phyloP scores from a whole-genome alignment of 768 basidiomycete genomes.

The Lepiota venenata region DNA sequence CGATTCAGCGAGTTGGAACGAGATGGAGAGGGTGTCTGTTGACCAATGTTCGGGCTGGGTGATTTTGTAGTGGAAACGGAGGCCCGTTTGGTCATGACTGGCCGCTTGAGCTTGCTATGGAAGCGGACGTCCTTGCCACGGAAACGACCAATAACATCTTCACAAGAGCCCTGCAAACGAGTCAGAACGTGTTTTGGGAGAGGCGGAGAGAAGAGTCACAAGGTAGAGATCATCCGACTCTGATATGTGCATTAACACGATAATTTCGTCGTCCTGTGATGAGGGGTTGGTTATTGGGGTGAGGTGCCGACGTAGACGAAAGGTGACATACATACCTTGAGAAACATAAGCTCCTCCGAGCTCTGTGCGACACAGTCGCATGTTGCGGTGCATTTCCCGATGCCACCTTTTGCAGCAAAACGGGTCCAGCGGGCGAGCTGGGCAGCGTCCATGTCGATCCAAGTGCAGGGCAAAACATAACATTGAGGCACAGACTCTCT shows the following conservation, averaged over 20 bases:
- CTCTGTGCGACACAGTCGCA: constrained; percentile 75
- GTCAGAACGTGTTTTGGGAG: background rate
- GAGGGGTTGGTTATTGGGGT: background rate
- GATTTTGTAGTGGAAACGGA: constrained; percentile 29
- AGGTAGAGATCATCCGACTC: constrained; percentile 54
- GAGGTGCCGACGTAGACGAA: background rate
- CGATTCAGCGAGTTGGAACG: background rate
- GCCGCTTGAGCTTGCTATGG: constrained; percentile 72
- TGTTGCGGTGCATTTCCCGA: constrained; percentile 72
- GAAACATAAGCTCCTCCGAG: constrained; percentile 81
- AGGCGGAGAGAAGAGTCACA: constrained; percentile 30
- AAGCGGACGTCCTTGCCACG: constrained; percentile 61
- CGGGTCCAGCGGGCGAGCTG: constrained; percentile 81
- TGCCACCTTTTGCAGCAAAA: constrained; percentile 83
- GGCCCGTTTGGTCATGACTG: constrained; percentile 70
- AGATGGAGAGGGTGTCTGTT: constrained; percentile 2
- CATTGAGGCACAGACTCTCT: no score
- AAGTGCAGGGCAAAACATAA: no score
- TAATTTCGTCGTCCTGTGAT: constrained; percentile 72
- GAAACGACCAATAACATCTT: constrained; percentile 83
- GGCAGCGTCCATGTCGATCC: constrained; percentile 55
- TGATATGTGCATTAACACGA: constrained; percentile 67
- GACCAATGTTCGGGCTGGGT: constrained; percentile 10
- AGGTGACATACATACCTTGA: constrained; percentile 52
- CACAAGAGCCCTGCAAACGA: constrained; percentile 68